phyloP scores from a whole-genome alignment of 2,329 filamentous ascomycete species.

The Cordyceps cateniannulata region DNA sequence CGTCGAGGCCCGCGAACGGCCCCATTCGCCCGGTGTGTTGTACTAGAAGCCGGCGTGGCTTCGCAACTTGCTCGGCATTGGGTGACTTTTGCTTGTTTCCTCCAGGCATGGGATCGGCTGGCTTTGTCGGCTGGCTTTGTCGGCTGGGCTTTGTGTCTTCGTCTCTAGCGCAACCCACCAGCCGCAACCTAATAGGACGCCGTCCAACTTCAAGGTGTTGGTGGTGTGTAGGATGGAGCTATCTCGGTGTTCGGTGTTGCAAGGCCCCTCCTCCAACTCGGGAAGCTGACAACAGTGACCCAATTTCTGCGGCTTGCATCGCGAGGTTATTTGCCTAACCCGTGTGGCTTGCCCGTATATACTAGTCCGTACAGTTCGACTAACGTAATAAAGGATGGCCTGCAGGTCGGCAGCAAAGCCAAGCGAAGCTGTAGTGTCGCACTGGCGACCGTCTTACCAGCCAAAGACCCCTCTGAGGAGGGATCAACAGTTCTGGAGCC shows the following conservation, averaged over 20 bases:
- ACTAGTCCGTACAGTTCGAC: no score
- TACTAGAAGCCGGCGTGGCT: neutral
- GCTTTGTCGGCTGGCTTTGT: no score
- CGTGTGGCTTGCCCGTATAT: constrained; percentile 4
- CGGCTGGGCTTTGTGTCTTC: no score
- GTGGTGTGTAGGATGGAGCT: neutral
- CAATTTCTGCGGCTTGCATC: no score
- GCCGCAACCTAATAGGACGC: no score
- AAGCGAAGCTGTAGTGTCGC: neutral
- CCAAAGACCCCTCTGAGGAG: no score
- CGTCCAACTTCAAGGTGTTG: no score
- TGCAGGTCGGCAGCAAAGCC: neutral
- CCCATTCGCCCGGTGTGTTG: neutral
- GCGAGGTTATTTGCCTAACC: neutral
- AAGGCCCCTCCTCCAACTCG: constrained; percentile 20
- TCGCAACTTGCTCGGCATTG: neutral
- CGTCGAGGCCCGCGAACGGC: neutral
- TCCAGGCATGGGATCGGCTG: no score
- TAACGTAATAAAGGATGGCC: neutral
- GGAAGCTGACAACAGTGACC: no score
- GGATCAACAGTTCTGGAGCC: neutral
- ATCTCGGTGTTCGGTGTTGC: constrained; percentile 18
- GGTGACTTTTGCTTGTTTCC: no score
- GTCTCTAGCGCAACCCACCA: no score
- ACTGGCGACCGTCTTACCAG: neutral